phyloP scores from a whole-genome alignment of 2,329 filamentous ascomycete species.

The Clonostachys byssicola region DNA sequence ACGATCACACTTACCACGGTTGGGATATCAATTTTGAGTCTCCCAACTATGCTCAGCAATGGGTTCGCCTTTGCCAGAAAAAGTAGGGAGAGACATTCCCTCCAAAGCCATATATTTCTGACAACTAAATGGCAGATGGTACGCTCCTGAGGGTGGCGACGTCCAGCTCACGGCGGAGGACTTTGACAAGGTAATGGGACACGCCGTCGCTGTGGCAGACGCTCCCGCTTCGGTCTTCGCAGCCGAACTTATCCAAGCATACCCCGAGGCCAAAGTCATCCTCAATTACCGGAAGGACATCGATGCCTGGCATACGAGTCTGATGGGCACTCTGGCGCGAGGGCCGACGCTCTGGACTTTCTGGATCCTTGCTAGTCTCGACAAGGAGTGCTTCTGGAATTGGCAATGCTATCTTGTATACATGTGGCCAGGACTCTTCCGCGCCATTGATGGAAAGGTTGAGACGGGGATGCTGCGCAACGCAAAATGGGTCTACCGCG shows the following conservation, averaged over 20 bases:
- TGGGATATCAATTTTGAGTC: slow-evolving; percentile 24
- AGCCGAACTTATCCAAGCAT: slow-evolving; percentile 36
- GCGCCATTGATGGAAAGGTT: slow-evolving; percentile 17
- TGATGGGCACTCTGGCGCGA: slow-evolving; percentile 14
- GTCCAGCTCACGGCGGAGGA: slow-evolving; percentile 10
- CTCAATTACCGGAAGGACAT: slow-evolving; percentile 29
- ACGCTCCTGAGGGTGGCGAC: slow-evolving; percentile 7
- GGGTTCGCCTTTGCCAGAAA: slow-evolving; percentile 12
- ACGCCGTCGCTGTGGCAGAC: slow-evolving; percentile 32
- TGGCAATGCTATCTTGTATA: slow-evolving; percentile 19
- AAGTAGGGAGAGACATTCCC: neutral
- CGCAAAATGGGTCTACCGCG: slow-evolving; percentile 15
- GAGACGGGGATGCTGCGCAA: neutral
- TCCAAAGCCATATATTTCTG: slow-evolving; percentile 1
- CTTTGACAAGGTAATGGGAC: slow-evolving; percentile 19
- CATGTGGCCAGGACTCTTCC: slow-evolving; percentile 19
- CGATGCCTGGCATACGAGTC: slow-evolving; percentile 29
- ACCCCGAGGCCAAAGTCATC: slow-evolving; percentile 43
- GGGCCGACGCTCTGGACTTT: slow-evolving; percentile 3
- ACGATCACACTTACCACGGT: slow-evolving; percentile 25
- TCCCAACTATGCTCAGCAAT: slow-evolving; percentile 7
- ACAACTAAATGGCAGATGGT: slow-evolving; percentile 11
- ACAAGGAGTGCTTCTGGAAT: slow-evolving; percentile 20
- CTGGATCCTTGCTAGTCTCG: slow-evolving; percentile 6
- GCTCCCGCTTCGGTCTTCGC: slow-evolving; percentile 30